A percentile compares a stretch with the other conserved stretches of the same genome.
These are phyloP conservation scores for Tilletia horrida DNA, from an alignment of 1,284 basidiomycete species.

Conservation along the genomic window DNA sequence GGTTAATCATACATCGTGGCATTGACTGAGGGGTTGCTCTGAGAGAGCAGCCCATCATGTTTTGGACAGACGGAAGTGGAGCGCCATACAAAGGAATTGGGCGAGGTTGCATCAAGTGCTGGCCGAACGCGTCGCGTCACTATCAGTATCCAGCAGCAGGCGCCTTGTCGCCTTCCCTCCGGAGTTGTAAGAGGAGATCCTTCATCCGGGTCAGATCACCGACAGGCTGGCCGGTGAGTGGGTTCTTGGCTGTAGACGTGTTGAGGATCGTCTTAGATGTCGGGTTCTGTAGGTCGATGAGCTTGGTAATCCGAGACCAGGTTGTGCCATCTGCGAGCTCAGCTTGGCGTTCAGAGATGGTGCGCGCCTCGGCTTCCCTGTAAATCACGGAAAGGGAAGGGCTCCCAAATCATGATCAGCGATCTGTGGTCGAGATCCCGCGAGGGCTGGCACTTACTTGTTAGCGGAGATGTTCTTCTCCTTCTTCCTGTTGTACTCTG, in stretches of 20 bases:
- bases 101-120: too few species aligned
- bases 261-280: conserved; percentile 90
- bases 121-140: too few species aligned
- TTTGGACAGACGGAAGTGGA: not conserved
- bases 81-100: too few species aligned
- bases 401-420: too few species aligned
- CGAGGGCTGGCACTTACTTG: conserved; percentile 72
- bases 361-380: conserved; percentile 84
- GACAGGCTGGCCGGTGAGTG: conserved; percentile 67
- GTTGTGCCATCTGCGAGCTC: conserved; percentile 85
- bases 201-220: conserved; percentile 86
- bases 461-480: conserved; percentile 89
- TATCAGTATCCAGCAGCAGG: conserved; percentile 51
- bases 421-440: too few species aligned
- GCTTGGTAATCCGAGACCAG: conserved; percentile 87
- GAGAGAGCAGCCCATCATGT: too few species aligned
- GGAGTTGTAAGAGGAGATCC: conserved; percentile 56
- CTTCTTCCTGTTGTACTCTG: conserved; percentile 86
- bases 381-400: too few species aligned
- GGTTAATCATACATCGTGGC: too few species aligned
- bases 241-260: conserved; percentile 50
- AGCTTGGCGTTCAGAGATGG: conserved; percentile 69
- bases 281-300: conserved; percentile 87
- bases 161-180: conserved; percentile 50
- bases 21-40: too few species aligned